phyloP scores from a whole-genome alignment of 441 rosid genomes.

The Gossypium aridum region DNA sequence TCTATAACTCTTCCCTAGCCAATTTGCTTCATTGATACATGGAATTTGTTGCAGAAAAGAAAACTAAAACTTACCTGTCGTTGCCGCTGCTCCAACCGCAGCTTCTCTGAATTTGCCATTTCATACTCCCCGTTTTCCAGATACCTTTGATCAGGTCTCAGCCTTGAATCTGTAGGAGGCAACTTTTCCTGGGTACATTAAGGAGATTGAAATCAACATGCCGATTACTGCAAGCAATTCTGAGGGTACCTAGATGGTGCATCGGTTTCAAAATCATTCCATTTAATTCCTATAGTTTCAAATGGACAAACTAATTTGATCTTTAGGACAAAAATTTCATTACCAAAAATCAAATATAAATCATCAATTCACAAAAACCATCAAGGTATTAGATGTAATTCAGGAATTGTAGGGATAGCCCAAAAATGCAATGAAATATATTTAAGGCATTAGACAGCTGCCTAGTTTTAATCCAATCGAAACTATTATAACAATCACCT shows the following conservation, averaged over 20 bases:
- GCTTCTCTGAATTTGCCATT: conserved; percentile 83
- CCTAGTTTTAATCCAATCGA: neutral
- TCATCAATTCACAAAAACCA: too few relatives aligned
- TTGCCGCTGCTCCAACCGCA: conserved; percentile 76
- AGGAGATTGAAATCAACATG: neutral
- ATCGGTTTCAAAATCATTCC: neutral
- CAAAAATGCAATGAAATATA: neutral
- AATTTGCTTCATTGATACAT: neutral
- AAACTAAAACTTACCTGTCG: conserved; percentile 46
- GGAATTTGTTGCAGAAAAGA: neutral
- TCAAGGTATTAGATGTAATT: neutral
- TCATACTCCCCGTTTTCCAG: conserved; percentile 79
- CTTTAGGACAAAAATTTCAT: neutral
- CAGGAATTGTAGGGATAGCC: neutral
- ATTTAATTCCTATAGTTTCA: neutral
- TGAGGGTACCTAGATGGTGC: neutral
- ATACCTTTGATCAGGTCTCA: conserved; percentile 73
- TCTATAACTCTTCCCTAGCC: neutral
- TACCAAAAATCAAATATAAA: neutral
- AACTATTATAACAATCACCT: conserved; percentile 33
- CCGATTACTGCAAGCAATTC: neutral
- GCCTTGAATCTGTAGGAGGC: conserved; percentile 91
- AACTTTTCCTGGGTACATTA: conserved; percentile 46
- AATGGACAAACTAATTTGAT: neutral
- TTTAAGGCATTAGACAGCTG: neutral